Conservation (phyloP, 2,329 filamentous ascomycete genomes). For the Neurospora crassa region DNA sequence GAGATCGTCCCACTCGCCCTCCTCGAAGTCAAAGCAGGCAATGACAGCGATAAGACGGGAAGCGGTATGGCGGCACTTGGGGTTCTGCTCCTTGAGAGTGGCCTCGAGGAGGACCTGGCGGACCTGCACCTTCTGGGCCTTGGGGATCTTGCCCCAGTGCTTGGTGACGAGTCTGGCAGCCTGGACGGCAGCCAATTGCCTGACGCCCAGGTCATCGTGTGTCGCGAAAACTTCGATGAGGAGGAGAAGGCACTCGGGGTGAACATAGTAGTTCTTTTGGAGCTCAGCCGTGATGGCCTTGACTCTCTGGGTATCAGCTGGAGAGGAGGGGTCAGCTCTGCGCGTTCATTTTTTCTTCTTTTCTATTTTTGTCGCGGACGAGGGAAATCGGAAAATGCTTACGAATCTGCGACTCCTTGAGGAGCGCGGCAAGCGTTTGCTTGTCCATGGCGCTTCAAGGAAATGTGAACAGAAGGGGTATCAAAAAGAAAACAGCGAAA, state of each 20-base stretch:
- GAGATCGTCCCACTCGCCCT: conserved; percentile 78
- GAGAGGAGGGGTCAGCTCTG: conserved; percentile 14
- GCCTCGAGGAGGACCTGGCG: conserved; percentile 77
- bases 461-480: conserved; percentile 8
- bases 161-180: conserved; percentile 71
- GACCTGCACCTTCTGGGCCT: conserved; percentile 68
- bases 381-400: conserved; percentile 5
- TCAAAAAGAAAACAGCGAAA: conserved; percentile 8
- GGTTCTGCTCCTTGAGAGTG: conserved; percentile 68
- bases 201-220: conserved; percentile 61
- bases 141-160: conserved; percentile 71
- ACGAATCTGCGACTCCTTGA: conserved; percentile 20
- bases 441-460: conserved; percentile 16
- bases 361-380: not conserved
- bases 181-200: conserved; percentile 89
- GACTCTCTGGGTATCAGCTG: conserved; percentile 81
- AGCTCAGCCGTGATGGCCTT: conserved; percentile 85
- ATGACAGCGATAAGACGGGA: conserved; percentile 83
- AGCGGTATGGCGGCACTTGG: conserved; percentile 73
- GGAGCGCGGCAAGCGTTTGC: conserved; percentile 18
- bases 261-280: conserved; percentile 86
- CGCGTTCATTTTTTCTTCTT: not conserved
- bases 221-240: conserved; percentile 83
- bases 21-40: conserved; percentile 74
- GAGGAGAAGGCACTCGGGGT: conserved; percentile 72